Evolutionary conservation across 768 basidiomycete genomes (phyloP), one percentile per base, ranked within the genome.

Genomic region (Peribolospora kevripleyi): DNA sequence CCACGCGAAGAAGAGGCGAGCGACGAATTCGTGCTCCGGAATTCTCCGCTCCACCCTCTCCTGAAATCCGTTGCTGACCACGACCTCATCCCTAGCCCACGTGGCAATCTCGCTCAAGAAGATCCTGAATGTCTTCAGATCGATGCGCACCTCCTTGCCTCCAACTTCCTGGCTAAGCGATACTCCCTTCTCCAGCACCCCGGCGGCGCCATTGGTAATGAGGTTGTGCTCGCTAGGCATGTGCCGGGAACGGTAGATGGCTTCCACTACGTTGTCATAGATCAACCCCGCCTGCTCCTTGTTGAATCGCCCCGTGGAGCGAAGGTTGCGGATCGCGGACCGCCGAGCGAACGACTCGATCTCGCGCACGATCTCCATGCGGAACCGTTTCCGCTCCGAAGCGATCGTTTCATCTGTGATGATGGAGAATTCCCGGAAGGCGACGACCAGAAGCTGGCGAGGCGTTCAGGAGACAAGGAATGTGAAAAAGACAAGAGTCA

Each of bases 1-100:
- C 91, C 91, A 98, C 64, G 84, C 86, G 70, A 74, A 87, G 70
- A 93, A 98, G 51, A 98, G 67, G 36, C 88, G 73, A 63, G 95
- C 86, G 54, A 97, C 84, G 56, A 98, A 74, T 62, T 93, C 90
- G 62, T 97, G 93, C 58, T 98, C 93, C 42, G 86, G 87, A n/a
- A 91, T 74, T 62, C 80, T 76, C 51, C 84, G 75, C 63, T 93
- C 86, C 36, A 86, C 71, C 51, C 93, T 79, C 76, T 84, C 80
- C 70, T 85, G 81, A 65, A 95, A 87, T 2, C 84, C 90, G 69
- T 93, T 97, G 62, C 75, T 76, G 36, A 90, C 85, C 51, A 95
- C 75, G 68, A 80, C 82, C 68, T 97, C 93, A 62, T 90, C 80
- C 60, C 93, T 70, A 1, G 90, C 91, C 93, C 93, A 98, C 0